Base-by-base conservation (phyloP, 2,329 filamentous ascomycete species). In the Alternaria infectoria region DNA sequence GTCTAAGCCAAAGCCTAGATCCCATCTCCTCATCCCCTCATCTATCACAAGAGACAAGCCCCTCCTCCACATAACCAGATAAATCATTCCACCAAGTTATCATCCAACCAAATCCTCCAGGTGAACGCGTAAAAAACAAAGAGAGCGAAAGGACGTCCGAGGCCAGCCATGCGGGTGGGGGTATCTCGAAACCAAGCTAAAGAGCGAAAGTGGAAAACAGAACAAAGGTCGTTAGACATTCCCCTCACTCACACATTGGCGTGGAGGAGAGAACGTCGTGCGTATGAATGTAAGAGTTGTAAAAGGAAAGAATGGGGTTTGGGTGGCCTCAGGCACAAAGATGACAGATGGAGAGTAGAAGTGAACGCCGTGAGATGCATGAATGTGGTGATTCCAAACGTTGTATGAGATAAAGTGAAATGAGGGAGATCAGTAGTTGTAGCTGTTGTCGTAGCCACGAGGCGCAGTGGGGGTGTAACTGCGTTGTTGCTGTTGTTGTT, bases 71-170 rank as follows among this genome's bases (percentile, higher is more conserved):
- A 52, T 52, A 13, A 40, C 19, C 49, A n/a, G 30, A 40, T 23
- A 36, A 52, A 40, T 52, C 28, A 36, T 36, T 19, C 36, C 28
- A 25, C 11, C 51, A 15, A 57, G 12, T 25, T 25, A 4, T 12
- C 28, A 12, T 21, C 19, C 28, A 13, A 40, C 25, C 54, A 4
- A n/a, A 26, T 59, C 30, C 47, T 23, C 50, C 47, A 46, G 47
- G 40, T 45, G 40, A 50, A 45, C 54, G 59, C 63, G 44, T 62
- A 26, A 57, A 57, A 51, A 51, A 30, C 40, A 56, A 56, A 64
- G 56, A 54, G 69, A 76, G 65, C 67, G 75, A 77, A 75, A 59
- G 72, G 69, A 77, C 72, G 74, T 76, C 72, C 75, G 74, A 77
- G 67, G 64, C 74, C 75, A 75, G 74, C 73, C 68, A 69, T 61